Percentiles rank a stretch among this genome's conserved stretches.
These are phyloP conservation scores for Elongisporangium senticosum DNA, from an alignment of 352 stramenopile species.

Conservation along the genomic window DNA sequence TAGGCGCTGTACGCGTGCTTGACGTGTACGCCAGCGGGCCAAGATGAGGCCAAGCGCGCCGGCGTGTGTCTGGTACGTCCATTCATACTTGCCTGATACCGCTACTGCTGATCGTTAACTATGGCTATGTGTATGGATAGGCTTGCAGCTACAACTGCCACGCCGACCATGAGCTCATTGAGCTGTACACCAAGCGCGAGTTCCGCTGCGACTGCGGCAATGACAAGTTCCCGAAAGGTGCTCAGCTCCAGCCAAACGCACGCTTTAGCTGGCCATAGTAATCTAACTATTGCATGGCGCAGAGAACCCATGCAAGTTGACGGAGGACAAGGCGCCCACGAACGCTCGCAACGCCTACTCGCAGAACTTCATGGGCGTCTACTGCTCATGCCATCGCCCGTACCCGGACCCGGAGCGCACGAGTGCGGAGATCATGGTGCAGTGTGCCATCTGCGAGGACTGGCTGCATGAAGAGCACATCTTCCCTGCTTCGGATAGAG, in stretches of 20 bases:
- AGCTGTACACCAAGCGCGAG: constrained; percentile 75
- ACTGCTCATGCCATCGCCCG: constrained; percentile 68
- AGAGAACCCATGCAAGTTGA: constrained; percentile 48
- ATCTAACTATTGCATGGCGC: constrained; percentile 1
- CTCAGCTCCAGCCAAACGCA: background rate
- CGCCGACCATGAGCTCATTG: constrained; percentile 65
- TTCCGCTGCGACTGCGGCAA: constrained; percentile 80
- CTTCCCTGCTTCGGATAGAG: constrained; percentile 7
- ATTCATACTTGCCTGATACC: background rate
- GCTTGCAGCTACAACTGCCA: constrained; percentile 75
- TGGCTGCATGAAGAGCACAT: constrained; percentile 77
- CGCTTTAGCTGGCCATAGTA: background rate
- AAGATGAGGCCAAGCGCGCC: constrained; percentile 25
- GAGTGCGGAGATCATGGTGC: constrained; percentile 62
- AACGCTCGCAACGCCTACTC: constrained; percentile 67
- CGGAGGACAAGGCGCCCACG: constrained; percentile 34
- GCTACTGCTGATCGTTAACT: background rate
- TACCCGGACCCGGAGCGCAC: constrained; percentile 72
- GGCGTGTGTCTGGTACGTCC: constrained; percentile 47
- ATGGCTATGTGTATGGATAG: constrained; percentile 5
- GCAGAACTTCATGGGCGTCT: constrained; percentile 63
- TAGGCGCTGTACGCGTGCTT: constrained; percentile 60
- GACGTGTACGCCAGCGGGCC: constrained; percentile 50
- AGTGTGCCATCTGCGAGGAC: constrained; percentile 75
- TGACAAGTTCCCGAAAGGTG: constrained; percentile 37